Evolutionary conservation across 768 basidiomycete genomes (phyloP).

Genomic region (Boletus reticulatus): DNA sequence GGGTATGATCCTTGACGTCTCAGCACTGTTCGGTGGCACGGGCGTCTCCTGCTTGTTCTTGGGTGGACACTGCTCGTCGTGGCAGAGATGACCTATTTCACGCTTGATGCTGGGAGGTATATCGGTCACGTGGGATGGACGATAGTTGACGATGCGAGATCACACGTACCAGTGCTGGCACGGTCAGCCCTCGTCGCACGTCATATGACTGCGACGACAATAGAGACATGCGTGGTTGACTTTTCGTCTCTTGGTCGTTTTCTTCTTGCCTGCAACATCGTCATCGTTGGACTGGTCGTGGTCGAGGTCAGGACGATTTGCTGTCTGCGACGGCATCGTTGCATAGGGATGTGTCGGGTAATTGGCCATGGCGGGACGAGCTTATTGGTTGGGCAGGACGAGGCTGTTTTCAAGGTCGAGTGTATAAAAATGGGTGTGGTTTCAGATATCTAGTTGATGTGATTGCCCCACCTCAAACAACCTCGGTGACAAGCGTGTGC

Average conservation of each 20-base stretch:
- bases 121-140: conserved; percentile 5
- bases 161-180: conserved; percentile 85
- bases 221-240: conserved; percentile 94
- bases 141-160: conserved; percentile 8
- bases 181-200: conserved; percentile 84
- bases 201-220: conserved; percentile 91
- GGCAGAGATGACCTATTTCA: conserved; percentile 93
- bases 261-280: conserved; percentile 36
- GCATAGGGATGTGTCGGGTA: conserved; percentile 29
- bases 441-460: conserved; percentile 23
- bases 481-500: conserved; percentile 19
- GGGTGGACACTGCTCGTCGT: conserved; percentile 70
- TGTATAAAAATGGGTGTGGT: conserved; percentile 25
- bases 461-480: conserved; percentile 22
- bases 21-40: conserved; percentile 24
- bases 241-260: conserved; percentile 66
- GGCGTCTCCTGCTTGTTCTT: conserved; percentile 45
- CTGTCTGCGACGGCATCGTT: conserved; percentile 16
- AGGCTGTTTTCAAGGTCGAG: conserved; percentile 12
- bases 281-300: conserved; percentile 33
- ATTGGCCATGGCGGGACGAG: conserved; percentile 22
- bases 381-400: conserved; percentile 7
- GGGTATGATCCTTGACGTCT: conserved; percentile 34
- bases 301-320: conserved; percentile 20
- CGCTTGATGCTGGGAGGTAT: conserved; percentile 76